A percentile compares a stretch with the other conserved stretches of the same genome.
These are phyloP conservation scores for Irineochytrium annulatum DNA, from an alignment of 192 early-diverging fungal genomes.

Conservation along the genomic window DNA sequence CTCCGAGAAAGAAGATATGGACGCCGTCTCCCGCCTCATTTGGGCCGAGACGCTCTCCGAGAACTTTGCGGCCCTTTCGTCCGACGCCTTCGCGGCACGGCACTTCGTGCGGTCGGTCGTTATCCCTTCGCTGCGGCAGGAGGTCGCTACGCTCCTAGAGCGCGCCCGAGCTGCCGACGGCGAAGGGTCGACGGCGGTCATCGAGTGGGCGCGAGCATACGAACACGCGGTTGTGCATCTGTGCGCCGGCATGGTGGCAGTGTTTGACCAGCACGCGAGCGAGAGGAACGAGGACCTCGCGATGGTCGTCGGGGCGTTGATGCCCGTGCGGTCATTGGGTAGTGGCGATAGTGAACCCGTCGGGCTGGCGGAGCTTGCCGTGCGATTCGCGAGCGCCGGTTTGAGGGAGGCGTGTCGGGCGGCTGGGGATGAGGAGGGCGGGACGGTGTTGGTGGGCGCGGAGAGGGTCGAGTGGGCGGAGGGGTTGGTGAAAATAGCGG, in stretches of 20 bases:
- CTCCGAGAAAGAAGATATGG: constrained; percentile 44
- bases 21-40: constrained; percentile 56
- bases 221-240: not conserved
- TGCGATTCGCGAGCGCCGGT: constrained; percentile 8
- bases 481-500: not conserved
- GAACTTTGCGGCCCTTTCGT: constrained; percentile 19
- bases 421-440: constrained; percentile 6
- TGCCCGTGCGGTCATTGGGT: not conserved
- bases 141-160: not conserved
- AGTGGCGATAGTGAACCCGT: not conserved
- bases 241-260: not conserved
- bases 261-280: not conserved
- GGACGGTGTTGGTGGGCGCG: constrained; percentile 22
- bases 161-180: not conserved
- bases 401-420: constrained; percentile 8
- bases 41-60: constrained; percentile 41
- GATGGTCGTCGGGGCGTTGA: constrained; percentile 13
- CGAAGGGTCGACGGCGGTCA: not conserved
- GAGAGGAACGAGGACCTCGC: constrained; percentile 15
- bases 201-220: constrained; percentile 10
- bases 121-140: constrained; percentile 14
- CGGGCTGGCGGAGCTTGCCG: constrained; percentile 9
- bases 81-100: constrained; percentile 18
- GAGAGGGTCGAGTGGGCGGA: constrained; percentile 8
- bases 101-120: constrained; percentile 14